Evolutionary conservation across 2,329 filamentous ascomycete species (phyloP).

Genomic region (Elsinoe arachidis): DNA sequence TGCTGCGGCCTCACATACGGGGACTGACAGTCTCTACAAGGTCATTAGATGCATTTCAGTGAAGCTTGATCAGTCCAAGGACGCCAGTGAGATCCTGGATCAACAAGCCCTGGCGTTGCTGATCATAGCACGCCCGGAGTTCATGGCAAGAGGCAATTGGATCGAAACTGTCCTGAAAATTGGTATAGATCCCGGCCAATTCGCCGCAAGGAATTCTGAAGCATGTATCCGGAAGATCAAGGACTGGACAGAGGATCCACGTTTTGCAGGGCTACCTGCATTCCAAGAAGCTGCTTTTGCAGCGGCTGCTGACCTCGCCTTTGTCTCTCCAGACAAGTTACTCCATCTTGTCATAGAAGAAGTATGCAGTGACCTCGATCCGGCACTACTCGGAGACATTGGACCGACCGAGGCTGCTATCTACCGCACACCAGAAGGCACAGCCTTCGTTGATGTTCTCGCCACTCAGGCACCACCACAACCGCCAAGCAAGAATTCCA

Average conservation of each 20-base stretch:
- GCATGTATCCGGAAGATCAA: slow-evolving; percentile 61
- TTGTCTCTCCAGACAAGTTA: slow-evolving; percentile 79
- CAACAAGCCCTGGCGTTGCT: slow-evolving; percentile 67
- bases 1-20: slow-evolving; percentile 56
- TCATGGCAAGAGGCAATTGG: slow-evolving; percentile 75
- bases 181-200: slow-evolving; percentile 70
- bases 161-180: slow-evolving; percentile 77
- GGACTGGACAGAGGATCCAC: slow-evolving; percentile 33
- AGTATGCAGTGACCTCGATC: slow-evolving; percentile 64
- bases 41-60: slow-evolving; percentile 57
- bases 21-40: slow-evolving; percentile 53
- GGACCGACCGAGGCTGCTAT: slow-evolving; percentile 88
- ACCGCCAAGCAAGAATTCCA: slow-evolving; percentile 76
- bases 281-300: slow-evolving; percentile 60
- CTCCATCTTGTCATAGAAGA: slow-evolving; percentile 67
- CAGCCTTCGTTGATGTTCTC: slow-evolving; percentile 80
- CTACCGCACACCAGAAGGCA: slow-evolving; percentile 81
- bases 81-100: slow-evolving; percentile 46
- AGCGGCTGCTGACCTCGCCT: slow-evolving; percentile 83
- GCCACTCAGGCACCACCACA: slow-evolving; percentile 66
- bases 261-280: slow-evolving; percentile 41
- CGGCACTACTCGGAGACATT: slow-evolving; percentile 58
- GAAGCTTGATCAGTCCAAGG: slow-evolving; percentile 34
- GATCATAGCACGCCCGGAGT: slow-evolving; percentile 65
- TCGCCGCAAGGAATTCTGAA: slow-evolving; percentile 58